Percentiles rank a stretch among this genome's conserved stretches.
phyloP scores from a whole-genome alignment of 345 rosid genomes.

The Anacardium occidentale region DNA sequence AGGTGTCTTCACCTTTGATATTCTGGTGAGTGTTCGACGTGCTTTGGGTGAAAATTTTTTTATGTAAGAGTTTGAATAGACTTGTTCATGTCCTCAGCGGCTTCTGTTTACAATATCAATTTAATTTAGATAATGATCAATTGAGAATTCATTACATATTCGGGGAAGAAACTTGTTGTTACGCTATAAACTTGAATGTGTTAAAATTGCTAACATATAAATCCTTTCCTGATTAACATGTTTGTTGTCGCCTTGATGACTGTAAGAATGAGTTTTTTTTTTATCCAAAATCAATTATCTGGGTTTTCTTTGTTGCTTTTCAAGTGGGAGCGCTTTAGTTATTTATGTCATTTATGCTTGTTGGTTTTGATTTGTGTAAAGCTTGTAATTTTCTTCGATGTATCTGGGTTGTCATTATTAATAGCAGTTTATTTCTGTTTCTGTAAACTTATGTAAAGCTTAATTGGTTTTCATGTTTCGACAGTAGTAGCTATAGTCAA shows the following conservation, averaged over 20 bases:
- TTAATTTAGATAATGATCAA: too few relatives aligned
- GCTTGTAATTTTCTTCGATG: background rate
- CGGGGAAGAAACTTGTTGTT: too few relatives aligned
- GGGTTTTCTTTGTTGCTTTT: background rate
- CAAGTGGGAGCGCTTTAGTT: background rate
- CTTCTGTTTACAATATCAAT: background rate
- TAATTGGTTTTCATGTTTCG: background rate
- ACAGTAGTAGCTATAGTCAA: background rate
- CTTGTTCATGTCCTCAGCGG: background rate
- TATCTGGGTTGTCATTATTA: background rate
- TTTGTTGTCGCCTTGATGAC: background rate
- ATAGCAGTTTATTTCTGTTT: background rate
- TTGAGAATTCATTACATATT: too few relatives aligned
- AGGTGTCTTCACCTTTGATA: too few relatives aligned
- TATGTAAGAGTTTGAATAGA: background rate
- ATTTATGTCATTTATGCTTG: background rate
- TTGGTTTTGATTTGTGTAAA: background rate
- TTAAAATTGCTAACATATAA: background rate
- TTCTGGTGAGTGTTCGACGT: background rate
- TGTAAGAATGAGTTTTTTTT: too few relatives aligned
- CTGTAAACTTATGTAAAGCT: constrained; percentile 5
- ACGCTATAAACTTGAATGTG: too few relatives aligned
- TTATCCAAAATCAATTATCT: background rate
- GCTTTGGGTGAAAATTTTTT: background rate
- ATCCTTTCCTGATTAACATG: background rate